Evolutionary conservation across 306 rosid genomes (phyloP).

Genomic region (Vicia sativa): DNA sequence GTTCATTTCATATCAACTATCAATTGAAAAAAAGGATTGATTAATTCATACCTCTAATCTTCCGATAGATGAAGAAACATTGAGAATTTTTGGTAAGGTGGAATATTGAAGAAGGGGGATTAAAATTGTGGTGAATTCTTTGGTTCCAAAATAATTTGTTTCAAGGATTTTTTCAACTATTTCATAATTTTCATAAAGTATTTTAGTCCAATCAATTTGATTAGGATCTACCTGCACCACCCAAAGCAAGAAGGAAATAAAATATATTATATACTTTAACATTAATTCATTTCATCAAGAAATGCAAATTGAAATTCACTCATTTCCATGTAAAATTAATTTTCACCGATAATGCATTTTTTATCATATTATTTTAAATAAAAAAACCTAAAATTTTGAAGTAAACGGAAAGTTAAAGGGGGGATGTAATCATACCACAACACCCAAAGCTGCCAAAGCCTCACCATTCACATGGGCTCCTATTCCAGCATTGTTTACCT

Average conservation of each 20-base stretch:
- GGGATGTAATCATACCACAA: conserved; percentile 21
- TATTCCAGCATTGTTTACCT: conserved; percentile 59
- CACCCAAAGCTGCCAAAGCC: conserved; percentile 37
- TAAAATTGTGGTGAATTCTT: conserved; percentile 44
- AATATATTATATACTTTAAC: not conserved
- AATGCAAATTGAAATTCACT: not conserved
- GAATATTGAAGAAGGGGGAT: conserved; percentile 61
- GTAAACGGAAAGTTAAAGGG: not conserved
- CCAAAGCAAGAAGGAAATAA: not conserved
- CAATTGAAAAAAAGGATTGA: too few species aligned
- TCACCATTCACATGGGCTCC: conserved; percentile 43
- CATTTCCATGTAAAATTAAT: not conserved
- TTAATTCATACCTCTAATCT: conserved; percentile 41
- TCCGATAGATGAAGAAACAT: conserved; percentile 46
- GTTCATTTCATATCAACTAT: too few species aligned
- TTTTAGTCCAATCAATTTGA: conserved; percentile 35
- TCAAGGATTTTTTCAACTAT: conserved; percentile 40
- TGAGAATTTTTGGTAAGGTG: conserved; percentile 58
- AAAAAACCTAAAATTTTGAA: not conserved
- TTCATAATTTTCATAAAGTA: conserved; percentile 36
- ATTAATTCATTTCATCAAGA: too few species aligned
- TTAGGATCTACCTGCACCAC: conserved; percentile 34
- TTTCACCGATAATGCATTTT: not conserved
- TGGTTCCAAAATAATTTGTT: conserved; percentile 62
- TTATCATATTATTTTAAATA: not conserved